Base-by-base conservation (phyloP, 2,329 filamentous ascomycete species). In the Aspergillus neoniger region DNA sequence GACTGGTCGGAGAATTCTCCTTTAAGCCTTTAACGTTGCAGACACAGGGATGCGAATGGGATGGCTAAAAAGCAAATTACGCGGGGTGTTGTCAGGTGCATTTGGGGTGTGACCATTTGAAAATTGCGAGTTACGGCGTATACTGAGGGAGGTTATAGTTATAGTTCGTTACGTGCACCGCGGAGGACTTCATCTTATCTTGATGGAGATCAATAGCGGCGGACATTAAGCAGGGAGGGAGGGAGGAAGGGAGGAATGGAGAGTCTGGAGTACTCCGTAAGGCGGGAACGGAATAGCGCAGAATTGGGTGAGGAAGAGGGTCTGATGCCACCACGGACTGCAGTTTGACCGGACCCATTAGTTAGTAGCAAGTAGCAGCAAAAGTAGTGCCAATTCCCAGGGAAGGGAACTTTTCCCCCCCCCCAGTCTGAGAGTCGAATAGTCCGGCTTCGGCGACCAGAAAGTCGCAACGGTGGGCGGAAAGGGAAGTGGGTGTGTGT, bases 401-500 rank as follows among this genome's bases (percentile, higher is more conserved):
- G 32, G 32, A 36, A 36, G 32, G 32, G 32, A 36, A 36, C 32
- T 36, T 36, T 36, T 36, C 32, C 32, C 32, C 32, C 32, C 32
- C 30, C 4, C 30, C 12, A 14, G 30, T 32, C 28, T 30, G 9
- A 12, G 12, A 32, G 30, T 17, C 25, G 25, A 30, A 17, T 30
- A 30, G 59, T 61, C 64, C 64, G 70, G 69, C 71, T 71, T 72
- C 71, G 70, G 71, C 70, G 69, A 50, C 68, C 63, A 51, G 55
- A 21, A 25, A n/a, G 47, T 50, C 32, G 10, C 32, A 52, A 60
- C 60, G 61, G 63, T 66, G 64, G 63, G 64, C 64, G 64, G 63
- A 66, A 65, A 65, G 57, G 62, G 62, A 66, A 62, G 61, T 60
- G 36, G 52, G 58, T 43, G 57, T 47, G 48, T 36, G 32, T 36